Base-by-base conservation (phyloP, 177 flowering plant species). In the Vitis hybrid region DNA sequence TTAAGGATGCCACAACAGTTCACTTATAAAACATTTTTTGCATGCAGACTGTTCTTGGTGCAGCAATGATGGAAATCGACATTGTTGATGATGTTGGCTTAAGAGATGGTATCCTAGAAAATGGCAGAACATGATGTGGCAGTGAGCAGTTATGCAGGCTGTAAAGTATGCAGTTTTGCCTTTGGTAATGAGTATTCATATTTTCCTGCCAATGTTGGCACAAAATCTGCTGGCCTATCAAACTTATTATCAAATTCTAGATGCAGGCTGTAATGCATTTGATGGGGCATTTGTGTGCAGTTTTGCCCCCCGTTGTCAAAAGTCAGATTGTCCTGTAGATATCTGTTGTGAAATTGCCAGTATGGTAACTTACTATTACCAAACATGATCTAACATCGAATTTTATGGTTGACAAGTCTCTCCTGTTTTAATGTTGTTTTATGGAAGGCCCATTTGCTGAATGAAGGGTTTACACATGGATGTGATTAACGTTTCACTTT, bases 41-140 rank as follows among this genome's bases (percentile, higher is more conserved):
- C 26, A 62, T 75, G 75, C 83, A 90, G 93, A 68, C 78, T 58
- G 85, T 88, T 67, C 85, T 86, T 68, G 89, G 85, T 68, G 55
- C 79, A 18, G 69, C 76, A 11, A 79, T 70, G 78, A 50, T 58
- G 29, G 94, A 88, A 55, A 63, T 68, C 67, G 84, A 75, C 51
- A 60, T 72, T 29, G 80, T 69, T 7, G 83, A 77, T 62, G 83
- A 70, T 67, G 69, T 48, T 66, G 77, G n/a, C 20, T 20, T 14
- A 16, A 70, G 74, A 74, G 78, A 74, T 71, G 78, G 66, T 22
- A 12, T 71, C 16, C 49, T 73, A 12, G 51, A 70, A 31, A 78
- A 79, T 64, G 78, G 79, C 66, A 76, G 62, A 67, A 74, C 72
- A 52, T 80, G 78, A 80, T 1, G 55, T 64, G 6, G 15, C 48